Conservation (phyloP, 371 early-diverging fungal species). For the Mortierella sp. region DNA sequence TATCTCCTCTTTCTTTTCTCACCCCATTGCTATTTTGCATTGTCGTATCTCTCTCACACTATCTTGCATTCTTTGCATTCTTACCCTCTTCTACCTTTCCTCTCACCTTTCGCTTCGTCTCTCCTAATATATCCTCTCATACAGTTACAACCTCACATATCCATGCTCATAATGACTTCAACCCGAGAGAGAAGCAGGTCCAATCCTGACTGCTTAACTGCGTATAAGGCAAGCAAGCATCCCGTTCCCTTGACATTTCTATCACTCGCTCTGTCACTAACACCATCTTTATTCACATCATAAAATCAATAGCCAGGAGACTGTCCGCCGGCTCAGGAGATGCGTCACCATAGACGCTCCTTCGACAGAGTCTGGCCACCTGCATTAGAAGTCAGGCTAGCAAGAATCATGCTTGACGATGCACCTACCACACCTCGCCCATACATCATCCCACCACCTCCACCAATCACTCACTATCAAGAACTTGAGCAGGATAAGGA, state of each 20-base stretch:
- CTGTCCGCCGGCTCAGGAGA: constrained; percentile 8
- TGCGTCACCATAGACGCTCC: constrained; percentile 49
- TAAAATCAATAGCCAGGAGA: constrained; percentile 8
- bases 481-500: not conserved
- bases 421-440: constrained; percentile 9
- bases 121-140: not conserved
- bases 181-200: constrained; percentile 18
- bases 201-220: constrained; percentile 3
- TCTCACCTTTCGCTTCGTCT: constrained; percentile 3
- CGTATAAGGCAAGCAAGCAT: constrained; percentile 5
- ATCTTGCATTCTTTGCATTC: too few species aligned
- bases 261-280: not conserved
- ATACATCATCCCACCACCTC: constrained; percentile 34
- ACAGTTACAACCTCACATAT: not conserved
- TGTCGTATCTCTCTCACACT: too few species aligned
- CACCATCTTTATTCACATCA: not conserved
- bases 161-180: not conserved
- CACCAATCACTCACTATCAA: constrained; percentile 8
- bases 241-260: not conserved
- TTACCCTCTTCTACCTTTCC: too few species aligned
- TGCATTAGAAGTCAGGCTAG: constrained; percentile 41
- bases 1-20: not conserved
- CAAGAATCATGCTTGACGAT: constrained; percentile 40
- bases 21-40: not conserved
- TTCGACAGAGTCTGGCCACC: constrained; percentile 47